A percentile compares a stretch with the other conserved stretches of the same genome.
Conservation (phyloP, 768 basidiomycete genomes). For the Lepiota brunneoincarnata region DNA sequence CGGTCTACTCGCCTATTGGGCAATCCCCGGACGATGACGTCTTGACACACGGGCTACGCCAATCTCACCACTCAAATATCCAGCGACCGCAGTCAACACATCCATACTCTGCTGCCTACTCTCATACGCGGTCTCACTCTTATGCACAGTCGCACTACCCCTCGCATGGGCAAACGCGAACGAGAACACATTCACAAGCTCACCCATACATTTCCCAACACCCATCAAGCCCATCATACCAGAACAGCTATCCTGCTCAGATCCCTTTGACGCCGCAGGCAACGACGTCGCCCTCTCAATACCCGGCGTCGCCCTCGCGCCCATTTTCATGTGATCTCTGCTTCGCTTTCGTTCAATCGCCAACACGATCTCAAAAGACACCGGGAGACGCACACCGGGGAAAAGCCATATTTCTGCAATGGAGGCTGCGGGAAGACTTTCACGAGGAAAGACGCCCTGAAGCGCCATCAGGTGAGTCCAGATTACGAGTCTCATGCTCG, state of each 20-base stretch:
- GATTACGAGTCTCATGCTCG: slow-evolving; percentile 2
- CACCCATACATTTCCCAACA: slow-evolving; percentile 15
- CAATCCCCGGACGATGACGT: slow-evolving; percentile 5
- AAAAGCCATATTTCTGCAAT: slow-evolving; percentile 82
- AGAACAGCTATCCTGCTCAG: slow-evolving; percentile 29
- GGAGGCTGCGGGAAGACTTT: slow-evolving; percentile 86
- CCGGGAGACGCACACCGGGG: slow-evolving; percentile 80
- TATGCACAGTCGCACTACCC: slow-evolving; percentile 29
- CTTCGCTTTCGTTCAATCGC: slow-evolving; percentile 78
- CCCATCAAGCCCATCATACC: slow-evolving; percentile 16
- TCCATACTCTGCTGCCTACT: slow-evolving; percentile 29
- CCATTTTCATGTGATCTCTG: slow-evolving; percentile 73
- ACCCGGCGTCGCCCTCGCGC: slow-evolving; percentile 55
- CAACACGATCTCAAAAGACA: slow-evolving; percentile 86
- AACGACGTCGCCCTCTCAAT: slow-evolving; percentile 35
- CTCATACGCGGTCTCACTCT: slow-evolving; percentile 35
- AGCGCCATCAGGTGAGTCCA: slow-evolving; percentile 72
- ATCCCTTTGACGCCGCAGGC: slow-evolving; percentile 32
- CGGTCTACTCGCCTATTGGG: slow-evolving; percentile 19
- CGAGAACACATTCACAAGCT: slow-evolving; percentile 43
- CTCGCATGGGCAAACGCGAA: slow-evolving; percentile 29
- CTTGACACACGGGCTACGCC: slow-evolving; percentile 10
- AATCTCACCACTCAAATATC: slow-evolving; percentile 19
- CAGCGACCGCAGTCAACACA: slow-evolving; percentile 30
- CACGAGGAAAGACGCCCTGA: slow-evolving; percentile 82